Percentiles rank a stretch among this genome's conserved stretches.
These are phyloP conservation scores for Cymodocea nodosa DNA, from an alignment of 116 monocot genomes.

Conservation along the genomic window DNA sequence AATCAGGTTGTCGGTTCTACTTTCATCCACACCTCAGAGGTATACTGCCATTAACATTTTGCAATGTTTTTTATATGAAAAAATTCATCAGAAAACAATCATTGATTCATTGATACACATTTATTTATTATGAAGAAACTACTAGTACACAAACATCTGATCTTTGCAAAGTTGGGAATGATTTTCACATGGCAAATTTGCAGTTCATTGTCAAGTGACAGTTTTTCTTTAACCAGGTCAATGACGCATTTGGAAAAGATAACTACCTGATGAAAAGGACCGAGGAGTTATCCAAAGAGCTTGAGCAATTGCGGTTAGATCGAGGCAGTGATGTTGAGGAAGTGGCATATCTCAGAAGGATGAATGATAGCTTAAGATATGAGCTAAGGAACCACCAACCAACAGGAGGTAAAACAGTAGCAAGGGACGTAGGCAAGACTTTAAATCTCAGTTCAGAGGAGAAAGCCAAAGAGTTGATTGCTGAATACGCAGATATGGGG, in stretches of 20 bases:
- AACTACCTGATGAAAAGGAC: slow-evolving; percentile 34
- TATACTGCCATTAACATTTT: slow-evolving; percentile 3
- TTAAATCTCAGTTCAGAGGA: slow-evolving; percentile 53
- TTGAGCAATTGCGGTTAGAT: slow-evolving; percentile 48
- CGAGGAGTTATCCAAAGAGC: slow-evolving; percentile 34
- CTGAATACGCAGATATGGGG: slow-evolving; percentile 43
- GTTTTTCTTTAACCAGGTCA: neutral
- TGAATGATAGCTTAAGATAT: slow-evolving; percentile 77
- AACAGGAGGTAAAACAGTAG: slow-evolving; percentile 32
- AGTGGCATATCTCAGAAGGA: slow-evolving; percentile 56
- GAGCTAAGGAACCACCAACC: slow-evolving; percentile 52
- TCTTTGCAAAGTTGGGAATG: too few species aligned
- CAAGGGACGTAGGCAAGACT: slow-evolving; percentile 46
- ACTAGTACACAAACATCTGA: too few species aligned
- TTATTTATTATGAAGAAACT: too few species aligned
- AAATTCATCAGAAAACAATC: too few species aligned
- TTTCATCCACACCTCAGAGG: slow-evolving; percentile 16
- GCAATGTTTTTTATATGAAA: neutral
- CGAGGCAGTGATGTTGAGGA: slow-evolving; percentile 53
- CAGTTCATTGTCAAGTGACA: too few species aligned
- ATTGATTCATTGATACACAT: too few species aligned
- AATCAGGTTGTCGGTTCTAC: slow-evolving; percentile 10
- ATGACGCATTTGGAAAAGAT: slow-evolving; percentile 21
- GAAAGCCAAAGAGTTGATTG: slow-evolving; percentile 66
- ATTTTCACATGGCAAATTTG: too few species aligned